Evolutionary conservation across 1,284 basidiomycete species (phyloP).

Genomic region (Heterobasidion occidentale): DNA sequence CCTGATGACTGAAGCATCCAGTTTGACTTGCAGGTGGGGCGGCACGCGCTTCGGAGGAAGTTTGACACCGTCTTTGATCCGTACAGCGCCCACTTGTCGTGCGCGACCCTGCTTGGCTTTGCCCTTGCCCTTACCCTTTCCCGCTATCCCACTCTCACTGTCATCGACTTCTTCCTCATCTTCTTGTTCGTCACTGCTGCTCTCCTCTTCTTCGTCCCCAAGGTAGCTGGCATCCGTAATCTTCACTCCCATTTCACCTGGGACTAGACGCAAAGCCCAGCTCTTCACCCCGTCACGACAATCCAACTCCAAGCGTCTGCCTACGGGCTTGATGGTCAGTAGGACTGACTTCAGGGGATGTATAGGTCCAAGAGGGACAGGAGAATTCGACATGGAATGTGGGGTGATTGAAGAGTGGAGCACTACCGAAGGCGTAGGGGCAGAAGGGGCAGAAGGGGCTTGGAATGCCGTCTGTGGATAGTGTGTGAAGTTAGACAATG

Average conservation of each 20-base stretch:
- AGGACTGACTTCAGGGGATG: slow-evolving; percentile 31
- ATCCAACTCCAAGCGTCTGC: slow-evolving; percentile 49
- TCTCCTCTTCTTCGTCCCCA: slow-evolving; percentile 35
- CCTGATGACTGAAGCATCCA: slow-evolving; percentile 27
- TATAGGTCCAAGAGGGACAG: slow-evolving; percentile 25
- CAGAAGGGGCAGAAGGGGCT: not conserved
- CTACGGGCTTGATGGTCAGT: slow-evolving; percentile 47
- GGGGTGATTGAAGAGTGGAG: slow-evolving; percentile 7
- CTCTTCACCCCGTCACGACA: slow-evolving; percentile 55
- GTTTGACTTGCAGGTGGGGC: slow-evolving; percentile 18
- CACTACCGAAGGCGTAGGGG: not conserved
- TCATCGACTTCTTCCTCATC: slow-evolving; percentile 14
- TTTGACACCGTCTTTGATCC: slow-evolving; percentile 22
- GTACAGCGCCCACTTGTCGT: slow-evolving; percentile 8
- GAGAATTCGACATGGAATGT: slow-evolving; percentile 31
- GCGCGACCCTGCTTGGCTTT: not conserved
- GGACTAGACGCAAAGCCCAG: slow-evolving; percentile 55
- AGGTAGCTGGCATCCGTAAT: slow-evolving; percentile 47
- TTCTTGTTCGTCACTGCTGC: slow-evolving; percentile 16
- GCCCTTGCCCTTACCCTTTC: slow-evolving; percentile 7
- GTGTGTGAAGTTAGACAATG: not conserved
- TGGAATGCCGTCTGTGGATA: not conserved
- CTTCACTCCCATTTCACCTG: slow-evolving; percentile 42
- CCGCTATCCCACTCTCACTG: slow-evolving; percentile 6
- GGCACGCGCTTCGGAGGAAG: slow-evolving; percentile 12